phyloP scores from a whole-genome alignment of 1,284 basidiomycete genomes.

The Gomphus sp. region DNA sequence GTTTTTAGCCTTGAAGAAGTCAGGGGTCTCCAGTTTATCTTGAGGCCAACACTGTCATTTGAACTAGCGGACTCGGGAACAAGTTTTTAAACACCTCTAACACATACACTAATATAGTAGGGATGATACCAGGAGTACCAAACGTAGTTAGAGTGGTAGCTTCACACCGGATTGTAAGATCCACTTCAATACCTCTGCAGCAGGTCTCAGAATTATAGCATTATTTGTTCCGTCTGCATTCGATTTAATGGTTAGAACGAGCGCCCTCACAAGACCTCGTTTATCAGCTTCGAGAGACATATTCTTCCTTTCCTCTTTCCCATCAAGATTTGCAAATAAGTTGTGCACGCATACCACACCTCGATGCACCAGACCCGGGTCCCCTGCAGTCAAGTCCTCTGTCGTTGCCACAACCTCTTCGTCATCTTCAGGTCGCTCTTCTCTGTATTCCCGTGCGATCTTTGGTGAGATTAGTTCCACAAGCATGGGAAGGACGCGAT shows the following conservation, averaged over 20 bases:
- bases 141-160: neutral
- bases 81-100: too few relatives aligned
- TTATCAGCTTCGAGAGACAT: constrained; percentile 41
- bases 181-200: constrained; percentile 33
- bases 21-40: constrained; percentile 14
- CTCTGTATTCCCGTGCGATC: constrained; percentile 23
- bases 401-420: constrained; percentile 20
- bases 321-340: constrained; percentile 40
- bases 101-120: too few relatives aligned
- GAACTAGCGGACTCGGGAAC: too few relatives aligned
- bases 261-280: constrained; percentile 38
- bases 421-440: constrained; percentile 18
- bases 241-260: constrained; percentile 33
- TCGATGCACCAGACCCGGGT: constrained; percentile 65
- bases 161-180: constrained; percentile 16
- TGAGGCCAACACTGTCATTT: neutral
- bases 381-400: constrained; percentile 20
- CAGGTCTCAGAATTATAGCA: constrained; percentile 28
- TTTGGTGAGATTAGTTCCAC: constrained; percentile 56
- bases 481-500: constrained; percentile 51
- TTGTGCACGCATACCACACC: constrained; percentile 66
- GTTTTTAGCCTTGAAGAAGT: constrained; percentile 15
- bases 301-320: constrained; percentile 26
- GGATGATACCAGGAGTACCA: too few relatives aligned
- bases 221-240: constrained; percentile 10